Percentiles rank a stretch among this genome's conserved stretches.
Conservation (phyloP, 805 yeast genomes). For the Pichia sporocuriosa region DNA sequence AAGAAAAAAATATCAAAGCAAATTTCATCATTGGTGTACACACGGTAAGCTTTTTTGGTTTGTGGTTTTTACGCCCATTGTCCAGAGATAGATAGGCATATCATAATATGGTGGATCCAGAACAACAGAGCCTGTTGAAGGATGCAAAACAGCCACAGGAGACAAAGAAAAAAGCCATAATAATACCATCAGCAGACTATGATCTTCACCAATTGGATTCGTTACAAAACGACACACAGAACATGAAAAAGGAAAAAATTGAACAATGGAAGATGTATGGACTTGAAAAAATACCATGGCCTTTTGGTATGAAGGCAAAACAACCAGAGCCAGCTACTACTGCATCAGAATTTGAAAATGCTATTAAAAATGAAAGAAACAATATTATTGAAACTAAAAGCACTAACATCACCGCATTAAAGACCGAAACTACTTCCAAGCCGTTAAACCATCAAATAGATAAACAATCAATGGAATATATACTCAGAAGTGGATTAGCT, state of each 20-base stretch:
- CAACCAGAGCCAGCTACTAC: conserved; percentile 2
- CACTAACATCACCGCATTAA: neutral
- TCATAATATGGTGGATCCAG: no score
- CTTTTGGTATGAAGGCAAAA: no score
- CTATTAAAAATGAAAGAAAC: no score
- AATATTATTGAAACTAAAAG: neutral
- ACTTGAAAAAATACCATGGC: conserved; percentile 5
- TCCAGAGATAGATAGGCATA: no score
- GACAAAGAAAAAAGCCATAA: conserved; percentile 5
- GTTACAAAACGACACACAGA: neutral
- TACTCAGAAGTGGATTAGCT: conserved; percentile 78
- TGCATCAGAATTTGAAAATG: no score
- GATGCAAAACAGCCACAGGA: neutral
- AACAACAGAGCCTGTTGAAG: no score
- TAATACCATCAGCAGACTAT: conserved; percentile 7
- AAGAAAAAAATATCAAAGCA: no score
- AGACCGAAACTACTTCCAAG: neutral
- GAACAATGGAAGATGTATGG: conserved; percentile 1
- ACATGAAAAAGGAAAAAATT: neutral
- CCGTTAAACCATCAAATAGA: conserved; percentile 37
- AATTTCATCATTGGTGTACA: no score
- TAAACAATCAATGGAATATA: conserved; percentile 70
- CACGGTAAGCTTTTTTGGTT: no score
- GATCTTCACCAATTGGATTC: conserved; percentile 7
- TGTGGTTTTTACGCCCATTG: no score